Base-by-base conservation (phyloP, 1,284 basidiomycete species). In the Fomitopsis betulina region DNA sequence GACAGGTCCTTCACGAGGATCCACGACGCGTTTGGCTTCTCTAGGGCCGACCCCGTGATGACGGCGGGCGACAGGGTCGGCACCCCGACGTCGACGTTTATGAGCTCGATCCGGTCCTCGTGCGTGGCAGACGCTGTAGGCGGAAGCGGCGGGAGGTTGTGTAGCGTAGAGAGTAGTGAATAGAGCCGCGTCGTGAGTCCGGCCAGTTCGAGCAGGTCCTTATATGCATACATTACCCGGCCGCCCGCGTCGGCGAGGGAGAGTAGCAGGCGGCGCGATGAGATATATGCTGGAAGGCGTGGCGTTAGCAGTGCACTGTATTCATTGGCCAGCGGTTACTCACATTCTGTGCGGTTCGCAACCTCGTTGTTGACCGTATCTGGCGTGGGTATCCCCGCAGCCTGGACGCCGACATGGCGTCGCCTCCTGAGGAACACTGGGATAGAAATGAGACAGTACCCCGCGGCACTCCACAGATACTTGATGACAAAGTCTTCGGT, bases 201-300 rank as follows among this genome's bases (percentile, higher is more conserved):
- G 0, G 94, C 94, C 27, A 98, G 83, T 71, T 97, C 93, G 43
- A 97, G 87, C 1, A 99, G 79, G 66, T 96, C 94, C 68, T 94
- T 94, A 73, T 94, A 93, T 7, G 91, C 89, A 69, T 93, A 93
- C 92, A 94, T 94, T 43, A 97, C 76, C 38, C 94, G 82, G 2
- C 95, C 94, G 21, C 96, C 96, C 0, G 96, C 96, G 67, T 99
- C 96, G 3, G 96, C 95, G 5, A 98, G 84, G 0, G 95, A 95
- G 37, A 98, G 80, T 2, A 98, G 80, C 4, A 98, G 82, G 21
- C 96, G 84, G n/a, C 95, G 85, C 62, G 96, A 97, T 23, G 95
- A 96, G 58, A 98, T 94, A 72, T 98, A 98, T n/a, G 88, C 93
- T 94, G 62, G 4, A 53, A 13, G 19, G 27, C 27, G 27, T 30